phyloP scores from a whole-genome alignment of 306 rosid genomes.

The Aeschynomene evenia region DNA sequence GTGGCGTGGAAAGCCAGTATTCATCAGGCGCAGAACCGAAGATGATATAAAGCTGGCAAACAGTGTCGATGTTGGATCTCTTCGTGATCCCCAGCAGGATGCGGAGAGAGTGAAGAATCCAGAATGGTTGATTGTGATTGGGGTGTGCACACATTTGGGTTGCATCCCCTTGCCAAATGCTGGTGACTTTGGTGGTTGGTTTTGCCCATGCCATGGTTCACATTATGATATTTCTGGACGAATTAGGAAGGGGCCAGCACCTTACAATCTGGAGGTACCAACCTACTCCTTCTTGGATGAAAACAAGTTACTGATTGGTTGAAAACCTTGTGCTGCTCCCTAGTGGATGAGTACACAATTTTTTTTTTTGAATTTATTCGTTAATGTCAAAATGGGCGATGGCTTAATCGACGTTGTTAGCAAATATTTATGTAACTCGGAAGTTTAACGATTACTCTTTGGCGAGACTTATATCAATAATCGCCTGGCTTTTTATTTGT shows the following conservation, averaged over 20 bases:
- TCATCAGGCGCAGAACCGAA: constrained; percentile 82
- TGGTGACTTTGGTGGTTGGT: constrained; percentile 90
- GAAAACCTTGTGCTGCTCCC: constrained; percentile 28
- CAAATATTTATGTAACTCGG: constrained; percentile 41
- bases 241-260: constrained; percentile 88
- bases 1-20: constrained; percentile 93
- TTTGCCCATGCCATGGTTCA: constrained; percentile 92
- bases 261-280: constrained; percentile 88
- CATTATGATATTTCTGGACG: constrained; percentile 85
- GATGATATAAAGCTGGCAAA: constrained; percentile 75
- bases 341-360: background rate
- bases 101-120: constrained; percentile 76
- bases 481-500: constrained; percentile 38
- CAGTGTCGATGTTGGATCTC: constrained; percentile 69
- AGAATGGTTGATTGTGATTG: constrained; percentile 81
- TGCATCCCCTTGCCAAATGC: constrained; percentile 94
- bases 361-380: constrained; percentile 43
- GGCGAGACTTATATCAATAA: constrained; percentile 46
- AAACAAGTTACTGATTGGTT: constrained; percentile 73
- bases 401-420: constrained; percentile 29
- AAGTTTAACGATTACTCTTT: constrained; percentile 25
- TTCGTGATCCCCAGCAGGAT: constrained; percentile 77
- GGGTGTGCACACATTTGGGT: constrained; percentile 87
- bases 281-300: constrained; percentile 70
- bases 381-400: constrained; percentile 52